Conservation (phyloP, 2,329 filamentous ascomycete genomes). For the Seiridium unicorne region DNA sequence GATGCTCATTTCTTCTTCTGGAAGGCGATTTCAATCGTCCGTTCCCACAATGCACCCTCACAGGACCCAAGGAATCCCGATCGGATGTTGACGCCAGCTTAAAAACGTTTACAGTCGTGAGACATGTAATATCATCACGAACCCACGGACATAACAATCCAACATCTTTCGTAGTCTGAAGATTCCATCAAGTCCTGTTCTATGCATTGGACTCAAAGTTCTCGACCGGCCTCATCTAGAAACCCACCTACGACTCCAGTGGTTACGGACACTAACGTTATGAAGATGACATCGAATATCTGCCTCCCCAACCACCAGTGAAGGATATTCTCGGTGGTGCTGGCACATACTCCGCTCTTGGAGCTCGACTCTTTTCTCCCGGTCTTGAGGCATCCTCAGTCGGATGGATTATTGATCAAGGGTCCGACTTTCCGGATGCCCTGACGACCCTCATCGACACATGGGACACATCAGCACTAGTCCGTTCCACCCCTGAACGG, state of each 20-base stretch:
- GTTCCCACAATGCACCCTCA: background rate
- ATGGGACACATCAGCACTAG: conserved; percentile 74
- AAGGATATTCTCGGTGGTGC: conserved; percentile 83
- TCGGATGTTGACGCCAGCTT: too few relatives aligned
- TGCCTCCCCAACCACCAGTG: conserved; percentile 65
- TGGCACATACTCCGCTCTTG: conserved; percentile 81
- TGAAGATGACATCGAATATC: conserved; percentile 87
- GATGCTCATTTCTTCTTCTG: conserved; percentile 14
- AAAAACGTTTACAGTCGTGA: too few relatives aligned
- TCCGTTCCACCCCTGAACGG: conserved; percentile 64
- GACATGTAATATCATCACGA: too few relatives aligned
- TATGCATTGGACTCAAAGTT: background rate
- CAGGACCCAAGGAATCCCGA: too few relatives aligned
- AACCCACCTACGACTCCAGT: too few relatives aligned
- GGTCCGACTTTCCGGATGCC: conserved; percentile 76
- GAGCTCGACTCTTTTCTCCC: conserved; percentile 84
- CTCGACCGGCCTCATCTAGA: too few relatives aligned
- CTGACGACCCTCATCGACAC: conserved; percentile 63
- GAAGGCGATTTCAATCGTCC: conserved; percentile 4
- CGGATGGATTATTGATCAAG: conserved; percentile 89
- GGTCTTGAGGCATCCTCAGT: conserved; percentile 63
- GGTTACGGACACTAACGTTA: background rate
- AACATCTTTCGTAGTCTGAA: too few relatives aligned
- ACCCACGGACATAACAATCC: too few relatives aligned
- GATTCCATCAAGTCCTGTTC: background rate